Percentiles rank a stretch among this genome's conserved stretches.
These are phyloP conservation scores for Phytophthora rubi DNA, from an alignment of 352 stramenopile species.

Conservation along the genomic window DNA sequence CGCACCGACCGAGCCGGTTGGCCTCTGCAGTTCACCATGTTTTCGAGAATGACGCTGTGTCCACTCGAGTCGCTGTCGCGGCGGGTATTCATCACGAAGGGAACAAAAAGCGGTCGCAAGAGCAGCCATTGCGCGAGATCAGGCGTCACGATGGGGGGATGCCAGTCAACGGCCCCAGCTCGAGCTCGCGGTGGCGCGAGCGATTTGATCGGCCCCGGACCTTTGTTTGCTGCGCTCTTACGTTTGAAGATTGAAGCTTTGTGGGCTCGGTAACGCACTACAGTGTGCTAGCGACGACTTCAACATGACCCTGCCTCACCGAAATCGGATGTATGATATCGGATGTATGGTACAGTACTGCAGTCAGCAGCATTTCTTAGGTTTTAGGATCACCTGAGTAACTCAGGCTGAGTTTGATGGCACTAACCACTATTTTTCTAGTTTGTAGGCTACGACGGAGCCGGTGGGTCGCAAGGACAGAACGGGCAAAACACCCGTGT, in stretches of 20 bases:
- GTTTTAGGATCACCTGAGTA: neutral
- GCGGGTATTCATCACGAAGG: neutral
- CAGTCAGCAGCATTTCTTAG: neutral
- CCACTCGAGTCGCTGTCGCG: neutral
- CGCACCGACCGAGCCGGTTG: constrained; percentile 16
- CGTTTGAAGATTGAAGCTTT: neutral
- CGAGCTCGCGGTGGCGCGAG: constrained; percentile 12
- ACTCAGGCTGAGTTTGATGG: no score
- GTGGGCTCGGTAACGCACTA: neutral
- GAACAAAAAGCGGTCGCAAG: constrained; percentile 15
- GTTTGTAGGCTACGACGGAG: neutral
- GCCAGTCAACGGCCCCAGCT: constrained; percentile 4
- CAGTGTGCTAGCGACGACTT: neutral
- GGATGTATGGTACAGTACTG: no score
- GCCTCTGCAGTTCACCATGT: constrained; percentile 41
- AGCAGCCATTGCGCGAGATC: constrained; percentile 27
- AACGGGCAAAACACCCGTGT: no score
- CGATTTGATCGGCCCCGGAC: constrained; percentile 22
- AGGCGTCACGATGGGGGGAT: constrained; percentile 20
- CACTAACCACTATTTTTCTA: no score
- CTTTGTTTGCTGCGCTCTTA: neutral
- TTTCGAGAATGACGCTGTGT: constrained; percentile 23
- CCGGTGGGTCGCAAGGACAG: neutral
- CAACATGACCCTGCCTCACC: neutral
- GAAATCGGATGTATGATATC: neutral